Evolutionary conservation across 1,284 basidiomycete genomes (phyloP).

Genomic region (Athelia sp.): DNA sequence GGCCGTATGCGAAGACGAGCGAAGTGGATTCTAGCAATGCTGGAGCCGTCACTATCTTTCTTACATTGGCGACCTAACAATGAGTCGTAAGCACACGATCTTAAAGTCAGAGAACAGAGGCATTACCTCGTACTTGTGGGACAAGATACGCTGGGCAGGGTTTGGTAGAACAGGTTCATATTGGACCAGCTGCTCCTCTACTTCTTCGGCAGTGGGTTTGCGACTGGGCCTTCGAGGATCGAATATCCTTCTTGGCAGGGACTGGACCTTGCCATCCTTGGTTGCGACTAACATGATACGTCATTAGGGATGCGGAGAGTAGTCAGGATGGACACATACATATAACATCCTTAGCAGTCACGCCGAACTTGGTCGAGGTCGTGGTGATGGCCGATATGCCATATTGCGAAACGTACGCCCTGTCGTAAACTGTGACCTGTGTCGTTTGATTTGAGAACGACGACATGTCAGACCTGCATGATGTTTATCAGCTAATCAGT

Average conservation of each 20-base stretch:
- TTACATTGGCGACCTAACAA: constrained; percentile 60
- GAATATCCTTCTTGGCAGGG: constrained; percentile 71
- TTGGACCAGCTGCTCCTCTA: constrained; percentile 82
- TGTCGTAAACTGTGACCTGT: constrained; percentile 56
- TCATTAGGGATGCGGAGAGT: background rate
- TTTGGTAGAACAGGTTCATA: constrained; percentile 79
- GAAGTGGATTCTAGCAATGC: constrained; percentile 90
- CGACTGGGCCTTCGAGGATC: constrained; percentile 82
- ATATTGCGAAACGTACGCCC: constrained; percentile 69
- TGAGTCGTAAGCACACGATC: constrained; percentile 1
- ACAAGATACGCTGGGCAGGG: constrained; percentile 73
- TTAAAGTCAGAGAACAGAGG: constrained; percentile 2
- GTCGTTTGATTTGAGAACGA: constrained; percentile 55
- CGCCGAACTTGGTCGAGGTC: constrained; percentile 85
- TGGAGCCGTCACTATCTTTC: constrained; percentile 68
- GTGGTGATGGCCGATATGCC: constrained; percentile 66
- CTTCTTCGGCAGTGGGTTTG: constrained; percentile 75
- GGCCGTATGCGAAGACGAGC: constrained; percentile 80
- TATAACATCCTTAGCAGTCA: constrained; percentile 83
- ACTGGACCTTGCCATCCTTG: constrained; percentile 67
- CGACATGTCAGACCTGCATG: constrained; percentile 64
- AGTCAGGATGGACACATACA: constrained; percentile 39
- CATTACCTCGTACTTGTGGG: constrained; percentile 69
- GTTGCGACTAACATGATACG: constrained; percentile 61
- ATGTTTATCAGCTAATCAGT: constrained; percentile 3